Base-by-base conservation (phyloP, 495 filamentous ascomycete genomes). In the Bombardia bombarda region DNA sequence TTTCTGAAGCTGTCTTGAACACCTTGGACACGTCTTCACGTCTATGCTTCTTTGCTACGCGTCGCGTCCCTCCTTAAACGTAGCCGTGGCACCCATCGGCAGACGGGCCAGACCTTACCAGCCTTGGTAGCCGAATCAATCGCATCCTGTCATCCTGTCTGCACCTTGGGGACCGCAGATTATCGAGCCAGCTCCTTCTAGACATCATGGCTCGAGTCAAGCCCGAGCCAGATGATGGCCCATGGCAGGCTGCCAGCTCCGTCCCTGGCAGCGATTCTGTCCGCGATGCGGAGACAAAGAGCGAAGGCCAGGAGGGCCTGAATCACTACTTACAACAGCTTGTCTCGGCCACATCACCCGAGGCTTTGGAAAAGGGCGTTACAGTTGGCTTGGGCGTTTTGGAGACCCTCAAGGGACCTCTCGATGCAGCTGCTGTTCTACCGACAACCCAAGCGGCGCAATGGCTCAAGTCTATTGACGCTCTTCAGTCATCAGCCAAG, bases 401-500 rank as follows among this genome's bases (percentile, higher is more conserved):
- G 2, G 32, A 61, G 3, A 48, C 36, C 10, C 44, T 57, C 20
- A 50, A 45, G 24, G 32, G 2, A 1, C 50, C 34, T 7, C 22
- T 40, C 25, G 25, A 20, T 10, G 38, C 38, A 7, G 24, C 25
- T n/a, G 24, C 8, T 6, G 14, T 25, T 6, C 23, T 20, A 5
- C 7, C 19, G 3, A 30, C 10, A 7, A 40, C 38, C 3, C 23
- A 40, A 10, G 38, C 38, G 10, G 13, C 10, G 3, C 24, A 30
- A 10, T 78, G 70, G 70, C 32, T 69, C 4, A 43, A 65, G 14
- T 47, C 61, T 14, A 67, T 75, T 17, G 51, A 64, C 2, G 49
- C 57, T 0, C 48, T 67, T 3, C 34, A 51, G 38, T 31, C 43
- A 3, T 20, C 41, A 0, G 30, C 45, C 7, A 13, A 24, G 8